Evolutionary conservation across 2,329 filamentous ascomycete species (phyloP), one percentile per base, ranked within the genome.

Genomic region (Podosphaera aphanis): DNA sequence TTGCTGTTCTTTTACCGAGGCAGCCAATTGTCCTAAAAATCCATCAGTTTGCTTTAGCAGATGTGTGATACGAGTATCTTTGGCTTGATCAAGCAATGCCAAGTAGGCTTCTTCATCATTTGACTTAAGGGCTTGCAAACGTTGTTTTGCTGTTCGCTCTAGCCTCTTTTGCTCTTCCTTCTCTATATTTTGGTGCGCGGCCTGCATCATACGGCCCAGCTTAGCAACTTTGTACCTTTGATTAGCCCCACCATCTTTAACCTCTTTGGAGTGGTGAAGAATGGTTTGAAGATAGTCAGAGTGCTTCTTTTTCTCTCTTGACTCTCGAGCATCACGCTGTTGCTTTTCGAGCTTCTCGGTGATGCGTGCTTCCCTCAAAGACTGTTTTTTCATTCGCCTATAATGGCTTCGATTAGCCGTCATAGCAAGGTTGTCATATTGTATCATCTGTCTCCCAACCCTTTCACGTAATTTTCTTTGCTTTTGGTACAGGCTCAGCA

Each of bases 291-390:
- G 71, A 63, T 93, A 93, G 60, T 95, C 88, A 49, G 72, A 74
- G 59, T 95, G 88, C 66, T 92, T 93, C 75, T 93, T 90, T 76
- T 93, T 93, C 65, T 98, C 90, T 51, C 92, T 83, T 53, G 82
- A 83, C 66, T 95, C 88, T 48, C 90, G 82, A 37, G 86, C 88
- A 61, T 95, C 88, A 47, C 90, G 83, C 61, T 98, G 90, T 62
- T 98, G 86, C 66, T 95, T 95, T 73, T 98, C 90, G 1, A 98
- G 75, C 64, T 94, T 98, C 71, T 98, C 90, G 0, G 90, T 98
- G 53, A 98, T 92, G 47, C 88, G 80, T 47, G 90, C 90, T 64
- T 98, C 90, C 31, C 88, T 79, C 43, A 95, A 71, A 43, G 81
- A 93, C 62, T 94, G 88, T 67, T 94, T 95, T 78, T 98, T 98